A percentile compares a stretch with the other conserved stretches of the same genome.
These are phyloP conservation scores for Phytopythium litorale DNA, from an alignment of 352 stramenopile genomes.

Conservation along the genomic window DNA sequence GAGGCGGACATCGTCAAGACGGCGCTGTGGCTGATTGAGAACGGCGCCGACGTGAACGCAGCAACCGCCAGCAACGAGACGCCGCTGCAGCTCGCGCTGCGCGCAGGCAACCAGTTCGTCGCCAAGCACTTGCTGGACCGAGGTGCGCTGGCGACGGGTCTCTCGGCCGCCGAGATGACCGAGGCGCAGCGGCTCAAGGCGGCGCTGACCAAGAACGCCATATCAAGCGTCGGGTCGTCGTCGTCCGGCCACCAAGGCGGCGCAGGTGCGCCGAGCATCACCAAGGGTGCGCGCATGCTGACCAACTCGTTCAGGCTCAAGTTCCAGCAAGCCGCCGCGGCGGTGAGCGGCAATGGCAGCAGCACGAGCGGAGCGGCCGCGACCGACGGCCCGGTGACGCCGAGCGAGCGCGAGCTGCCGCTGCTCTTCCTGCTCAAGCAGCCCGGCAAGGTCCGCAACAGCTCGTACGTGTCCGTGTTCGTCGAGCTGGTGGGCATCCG, in stretches of 20 bases:
- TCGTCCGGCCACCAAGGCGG: conserved; percentile 8
- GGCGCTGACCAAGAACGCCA: conserved; percentile 48
- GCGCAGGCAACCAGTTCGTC: conserved; percentile 40
- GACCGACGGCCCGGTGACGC: conserved; percentile 1
- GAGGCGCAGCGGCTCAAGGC: conserved; percentile 51
- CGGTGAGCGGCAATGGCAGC: neutral
- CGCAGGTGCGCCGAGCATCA: conserved; percentile 10
- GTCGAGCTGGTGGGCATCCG: conserved; percentile 66
- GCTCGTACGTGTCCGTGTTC: conserved; percentile 81
- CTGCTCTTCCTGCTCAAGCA: conserved; percentile 73
- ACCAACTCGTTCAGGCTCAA: conserved; percentile 6
- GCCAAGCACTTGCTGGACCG: conserved; percentile 56
- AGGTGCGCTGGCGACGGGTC: conserved; percentile 35
- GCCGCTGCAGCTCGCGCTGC: conserved; percentile 52
- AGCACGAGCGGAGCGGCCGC: conserved; percentile 3
- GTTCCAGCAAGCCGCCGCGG: neutral
- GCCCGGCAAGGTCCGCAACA: conserved; percentile 65
- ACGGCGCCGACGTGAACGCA: conserved; percentile 61
- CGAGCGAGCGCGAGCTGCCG: conserved; percentile 28
- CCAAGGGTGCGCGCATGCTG: conserved; percentile 2
- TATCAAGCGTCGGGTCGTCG: conserved; percentile 33
- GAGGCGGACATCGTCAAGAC: conserved; percentile 60
- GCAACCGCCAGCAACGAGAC: conserved; percentile 42
- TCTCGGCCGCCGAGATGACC: conserved; percentile 36
- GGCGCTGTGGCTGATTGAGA: conserved; percentile 72